phyloP scores from a whole-genome alignment of 83 land plant species.

The Picea abies region DNA sequence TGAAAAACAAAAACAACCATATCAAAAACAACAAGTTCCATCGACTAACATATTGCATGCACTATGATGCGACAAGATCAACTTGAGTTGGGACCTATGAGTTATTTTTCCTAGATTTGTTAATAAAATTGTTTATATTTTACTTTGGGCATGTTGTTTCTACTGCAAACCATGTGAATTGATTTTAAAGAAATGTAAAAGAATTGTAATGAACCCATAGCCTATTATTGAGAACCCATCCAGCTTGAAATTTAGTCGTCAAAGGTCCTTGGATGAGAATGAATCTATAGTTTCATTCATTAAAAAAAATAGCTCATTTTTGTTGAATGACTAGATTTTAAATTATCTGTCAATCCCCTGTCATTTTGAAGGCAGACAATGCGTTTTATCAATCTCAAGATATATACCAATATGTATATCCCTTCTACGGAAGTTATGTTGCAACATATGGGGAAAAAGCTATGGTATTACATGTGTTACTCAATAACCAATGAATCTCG shows the following conservation, averaged over 20 bases:
- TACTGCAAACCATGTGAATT: neutral
- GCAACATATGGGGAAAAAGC: constrained; percentile 63
- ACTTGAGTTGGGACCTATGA: neutral
- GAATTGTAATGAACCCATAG: neutral
- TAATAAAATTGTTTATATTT: neutral
- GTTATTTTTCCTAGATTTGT: too few species aligned
- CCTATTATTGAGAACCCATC: neutral
- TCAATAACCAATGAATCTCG: neutral
- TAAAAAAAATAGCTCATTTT: neutral
- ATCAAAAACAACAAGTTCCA: neutral
- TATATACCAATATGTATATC: constrained; percentile 65
- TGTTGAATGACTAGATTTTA: constrained; percentile 2
- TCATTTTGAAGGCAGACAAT: neutral
- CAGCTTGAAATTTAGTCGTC: neutral
- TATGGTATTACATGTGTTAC: constrained; percentile 23
- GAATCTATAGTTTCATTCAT: neutral
- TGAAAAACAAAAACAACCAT: neutral
- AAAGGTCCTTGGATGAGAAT: neutral
- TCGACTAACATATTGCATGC: neutral
- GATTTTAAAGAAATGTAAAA: neutral
- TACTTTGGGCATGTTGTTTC: neutral
- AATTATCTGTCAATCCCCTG: neutral
- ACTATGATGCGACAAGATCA: constrained; percentile 1
- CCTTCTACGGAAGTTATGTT: constrained; percentile 57
- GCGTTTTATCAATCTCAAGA: constrained; percentile 43